A percentile compares a stretch with the other conserved stretches of the same genome.
These are phyloP conservation scores for Pseudoneurospora amorphoporcata DNA, from an alignment of 495 filamentous ascomycete genomes.

Conservation along the genomic window DNA sequence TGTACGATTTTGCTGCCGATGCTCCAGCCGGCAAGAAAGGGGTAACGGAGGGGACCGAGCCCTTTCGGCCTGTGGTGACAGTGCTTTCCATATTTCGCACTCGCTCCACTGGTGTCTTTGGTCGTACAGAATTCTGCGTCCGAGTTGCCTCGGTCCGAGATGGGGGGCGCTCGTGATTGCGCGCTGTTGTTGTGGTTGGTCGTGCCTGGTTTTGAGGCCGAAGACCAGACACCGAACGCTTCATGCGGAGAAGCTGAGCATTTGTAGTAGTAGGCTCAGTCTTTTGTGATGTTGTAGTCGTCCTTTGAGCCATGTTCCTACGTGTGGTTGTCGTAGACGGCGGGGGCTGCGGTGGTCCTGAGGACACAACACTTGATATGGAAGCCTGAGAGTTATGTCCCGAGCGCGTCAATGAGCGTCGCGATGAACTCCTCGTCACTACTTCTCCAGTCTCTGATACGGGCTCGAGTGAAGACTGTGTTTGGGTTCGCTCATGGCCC, in stretches of 20 bases:
- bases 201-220: constrained; percentile 41
- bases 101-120: constrained; percentile 63
- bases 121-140: constrained; percentile 41
- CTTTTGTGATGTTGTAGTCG: constrained; percentile 41
- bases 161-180: constrained; percentile 39
- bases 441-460: constrained; percentile 85
- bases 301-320: constrained; percentile 46
- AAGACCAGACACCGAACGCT: constrained; percentile 81
- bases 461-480: constrained; percentile 73
- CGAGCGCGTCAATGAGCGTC: constrained; percentile 54
- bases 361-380: constrained; percentile 30
- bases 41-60: constrained; percentile 33
- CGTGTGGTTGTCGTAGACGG: constrained; percentile 46
- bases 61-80: constrained; percentile 42
- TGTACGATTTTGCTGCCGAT: constrained; percentile 67
- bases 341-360: constrained; percentile 39
- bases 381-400: constrained; percentile 60
- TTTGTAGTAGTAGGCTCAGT: constrained; percentile 57
- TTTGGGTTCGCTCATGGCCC: constrained; percentile 52
- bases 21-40: constrained; percentile 74
- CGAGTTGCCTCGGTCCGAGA: constrained; percentile 27
- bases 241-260: constrained; percentile 67
- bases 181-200: constrained; percentile 24
- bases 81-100: constrained; percentile 44
- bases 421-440: constrained; percentile 32